Base-by-base conservation (phyloP, 345 rosid genomes). In the Salix koriyanagi region DNA sequence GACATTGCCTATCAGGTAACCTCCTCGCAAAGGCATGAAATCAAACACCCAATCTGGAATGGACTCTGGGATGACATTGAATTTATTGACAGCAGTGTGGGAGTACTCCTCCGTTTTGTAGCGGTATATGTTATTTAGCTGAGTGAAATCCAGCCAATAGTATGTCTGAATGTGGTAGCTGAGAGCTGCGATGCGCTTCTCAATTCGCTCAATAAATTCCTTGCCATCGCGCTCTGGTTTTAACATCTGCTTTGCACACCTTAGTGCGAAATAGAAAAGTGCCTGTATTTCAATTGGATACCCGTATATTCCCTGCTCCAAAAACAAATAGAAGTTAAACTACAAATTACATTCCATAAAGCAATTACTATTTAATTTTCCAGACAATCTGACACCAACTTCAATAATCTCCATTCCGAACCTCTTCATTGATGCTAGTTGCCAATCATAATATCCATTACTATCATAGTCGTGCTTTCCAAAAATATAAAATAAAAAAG, bases 261-360 rank as follows among this genome's bases (percentile, higher is more conserved):
- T 85, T 72, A 85, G 70, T 5, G 91, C 90, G 66, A 85, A 85
- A 79, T 69, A 88, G 85, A 90, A 88, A 36, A 87, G 89, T 54
- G 90, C 86, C 79, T 90, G 93, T 70, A 90, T 87, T 72, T 87
- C 90, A 30, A 88, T 88, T 7, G 91, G 90, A 65, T 77, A 77
- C 6, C 80, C 75, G 52, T 87, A 86, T 67, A 86, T 74, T 50
- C 84, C 83, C 87, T 82, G 83, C 67, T 44, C n/a, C 37, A 67
- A 61, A 71, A 65, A 37, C 50, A n/a, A 32, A 54, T 56, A 36
- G 26, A 79, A 21, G 52, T 48, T 64, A 28, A 68, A 42, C 46
- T 36, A 67, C 58, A 41, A 73, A 50, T 64, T 30, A 19, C 15
- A 61, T 30, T 52, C 13, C 26, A 74, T 72, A 64, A 7, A 28